Evolutionary conservation across 768 basidiomycete species (phyloP).

Genomic region (Pisolithus microcarpus): DNA sequence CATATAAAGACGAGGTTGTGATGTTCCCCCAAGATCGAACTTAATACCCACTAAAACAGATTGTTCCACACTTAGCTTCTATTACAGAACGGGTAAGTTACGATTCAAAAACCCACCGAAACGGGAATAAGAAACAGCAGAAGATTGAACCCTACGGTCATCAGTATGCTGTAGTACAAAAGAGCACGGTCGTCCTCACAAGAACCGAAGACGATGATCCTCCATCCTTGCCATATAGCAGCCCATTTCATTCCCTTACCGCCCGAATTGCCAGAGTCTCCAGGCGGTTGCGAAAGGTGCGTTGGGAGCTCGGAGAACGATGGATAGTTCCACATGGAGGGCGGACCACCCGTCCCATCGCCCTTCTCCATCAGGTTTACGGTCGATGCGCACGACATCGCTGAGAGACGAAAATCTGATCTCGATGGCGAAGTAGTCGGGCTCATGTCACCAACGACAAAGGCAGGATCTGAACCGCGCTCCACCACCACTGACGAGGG

Average conservation of each 20-base stretch:
- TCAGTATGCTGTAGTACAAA: neutral
- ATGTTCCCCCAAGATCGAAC: conserved; percentile 39
- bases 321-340: conserved; percentile 27
- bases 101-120: conserved; percentile 41
- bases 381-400: conserved; percentile 17
- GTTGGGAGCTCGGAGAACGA: conserved; percentile 14
- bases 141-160: conserved; percentile 56
- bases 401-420: conserved; percentile 19
- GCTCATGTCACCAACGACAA: conserved; percentile 4
- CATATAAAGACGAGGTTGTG: conserved; percentile 57
- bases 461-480: neutral
- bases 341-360: conserved; percentile 22
- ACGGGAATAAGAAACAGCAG: conserved; percentile 59
- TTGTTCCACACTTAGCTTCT: neutral
- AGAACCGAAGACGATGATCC: conserved; percentile 44
- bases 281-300: neutral
- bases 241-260: conserved; percentile 6
- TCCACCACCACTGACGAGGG: neutral
- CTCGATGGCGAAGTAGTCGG: conserved; percentile 11
- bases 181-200: conserved; percentile 33
- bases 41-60: conserved; percentile 46
- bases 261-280: neutral
- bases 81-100: neutral
- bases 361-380: conserved; percentile 16
- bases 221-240: conserved; percentile 44